A percentile compares a stretch with the other conserved stretches of the same genome.
phyloP scores from a whole-genome alignment of 2,329 filamentous ascomycete species.

The Scedosporium minutisporum region DNA sequence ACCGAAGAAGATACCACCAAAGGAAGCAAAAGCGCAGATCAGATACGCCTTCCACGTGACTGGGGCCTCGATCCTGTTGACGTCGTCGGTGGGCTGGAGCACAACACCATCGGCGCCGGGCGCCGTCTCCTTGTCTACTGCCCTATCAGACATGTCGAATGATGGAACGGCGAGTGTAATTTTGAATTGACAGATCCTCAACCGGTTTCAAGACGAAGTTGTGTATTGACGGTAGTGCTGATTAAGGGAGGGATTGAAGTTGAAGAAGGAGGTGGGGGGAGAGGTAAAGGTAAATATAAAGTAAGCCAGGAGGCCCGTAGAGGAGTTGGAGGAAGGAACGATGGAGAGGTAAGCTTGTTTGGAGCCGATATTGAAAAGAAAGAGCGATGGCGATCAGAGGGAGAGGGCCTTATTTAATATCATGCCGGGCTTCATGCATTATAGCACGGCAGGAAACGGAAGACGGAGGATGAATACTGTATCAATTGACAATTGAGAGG shows the following conservation, averaged over 20 bases:
- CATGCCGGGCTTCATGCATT: constrained; percentile 3
- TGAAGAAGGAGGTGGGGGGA: not conserved
- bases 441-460: constrained; percentile 6
- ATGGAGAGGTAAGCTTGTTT: not conserved
- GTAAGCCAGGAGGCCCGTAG: not conserved
- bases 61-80: constrained; percentile 55
- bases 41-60: constrained; percentile 60
- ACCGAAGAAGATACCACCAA: constrained; percentile 68
- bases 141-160: constrained; percentile 1
- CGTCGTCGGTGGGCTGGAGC: constrained; percentile 37
- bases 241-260: not conserved
- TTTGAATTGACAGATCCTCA: not conserved
- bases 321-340: not conserved
- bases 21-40: constrained; percentile 61
- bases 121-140: constrained; percentile 3
- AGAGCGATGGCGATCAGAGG: constrained; percentile 2
- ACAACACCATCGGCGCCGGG: constrained; percentile 10
- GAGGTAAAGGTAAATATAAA: not conserved
- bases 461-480: not conserved
- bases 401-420: constrained; percentile 7
- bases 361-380: not conserved
- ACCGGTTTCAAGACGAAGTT: not conserved
- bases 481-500: not conserved
- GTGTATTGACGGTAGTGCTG: not conserved
- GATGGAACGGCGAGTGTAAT: not conserved